Percentiles rank a stretch among this genome's conserved stretches.
These are phyloP conservation scores for Phalaenopsis equestris DNA, from an alignment of 106 monocot genomes.

Conservation along the genomic window DNA sequence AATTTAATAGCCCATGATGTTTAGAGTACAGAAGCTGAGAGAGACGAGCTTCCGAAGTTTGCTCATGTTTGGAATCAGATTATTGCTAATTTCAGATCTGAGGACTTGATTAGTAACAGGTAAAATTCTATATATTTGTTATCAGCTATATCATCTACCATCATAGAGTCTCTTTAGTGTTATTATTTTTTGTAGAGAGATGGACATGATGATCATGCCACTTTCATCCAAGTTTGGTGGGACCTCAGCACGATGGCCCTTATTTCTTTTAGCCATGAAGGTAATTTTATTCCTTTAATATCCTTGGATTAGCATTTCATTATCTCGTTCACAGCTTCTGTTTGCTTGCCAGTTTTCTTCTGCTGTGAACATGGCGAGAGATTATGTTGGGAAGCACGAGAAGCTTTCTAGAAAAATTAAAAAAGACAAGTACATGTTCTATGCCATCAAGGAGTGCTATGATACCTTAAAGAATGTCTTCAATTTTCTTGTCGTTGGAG, in stretches of 20 bases:
- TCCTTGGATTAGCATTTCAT: neutral
- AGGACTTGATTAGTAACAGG: slow-evolving; percentile 78
- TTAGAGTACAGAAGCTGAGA: slow-evolving; percentile 36
- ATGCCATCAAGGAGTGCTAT: slow-evolving; percentile 59
- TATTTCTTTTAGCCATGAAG: slow-evolving; percentile 61
- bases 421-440: slow-evolving; percentile 61
- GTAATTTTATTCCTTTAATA: slow-evolving; percentile 13
- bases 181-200: slow-evolving; percentile 33
- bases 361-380: slow-evolving; percentile 47
- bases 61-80: slow-evolving; percentile 74
- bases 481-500: slow-evolving; percentile 37
- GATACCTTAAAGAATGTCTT: slow-evolving; percentile 44
- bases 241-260: slow-evolving; percentile 41
- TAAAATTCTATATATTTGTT: slow-evolving; percentile 5
- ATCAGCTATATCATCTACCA: neutral
- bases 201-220: slow-evolving; percentile 69
- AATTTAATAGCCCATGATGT: neutral
- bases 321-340: slow-evolving; percentile 1
- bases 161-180: neutral
- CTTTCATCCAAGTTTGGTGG: slow-evolving; percentile 22
- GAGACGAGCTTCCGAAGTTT: slow-evolving; percentile 43
- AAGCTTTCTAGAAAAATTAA: slow-evolving; percentile 43
- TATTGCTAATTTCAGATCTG: slow-evolving; percentile 47
- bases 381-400: slow-evolving; percentile 41
- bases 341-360: slow-evolving; percentile 39